Evolutionary conservation across 345 rosid species (phyloP).

Genomic region (Corchorus capsularis): DNA sequence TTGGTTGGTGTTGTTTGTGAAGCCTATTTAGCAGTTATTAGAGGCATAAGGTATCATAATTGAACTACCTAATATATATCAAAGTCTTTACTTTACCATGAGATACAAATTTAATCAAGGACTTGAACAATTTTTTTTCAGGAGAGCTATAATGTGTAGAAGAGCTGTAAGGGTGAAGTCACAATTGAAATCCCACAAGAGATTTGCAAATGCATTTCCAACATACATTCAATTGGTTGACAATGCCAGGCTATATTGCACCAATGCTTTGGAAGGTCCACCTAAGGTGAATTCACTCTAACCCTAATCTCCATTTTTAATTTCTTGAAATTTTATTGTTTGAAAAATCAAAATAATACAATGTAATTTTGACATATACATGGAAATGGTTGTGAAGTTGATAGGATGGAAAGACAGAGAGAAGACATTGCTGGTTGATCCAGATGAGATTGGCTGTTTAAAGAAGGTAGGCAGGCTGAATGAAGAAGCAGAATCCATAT

Average conservation of each 20-base stretch:
- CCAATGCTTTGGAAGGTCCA: conserved; percentile 77
- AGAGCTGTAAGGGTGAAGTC: conserved; percentile 91
- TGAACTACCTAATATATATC: no score
- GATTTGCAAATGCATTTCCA: conserved; percentile 80
- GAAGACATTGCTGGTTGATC: conserved; percentile 83
- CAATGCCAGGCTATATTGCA: conserved; percentile 78
- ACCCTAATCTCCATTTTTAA: not conserved
- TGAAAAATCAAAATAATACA: not conserved
- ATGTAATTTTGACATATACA: conserved; percentile 28
- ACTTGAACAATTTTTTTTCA: conserved; percentile 29
- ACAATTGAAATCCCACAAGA: conserved; percentile 85
- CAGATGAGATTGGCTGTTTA: conserved; percentile 75
- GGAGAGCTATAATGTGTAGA: conserved; percentile 90
- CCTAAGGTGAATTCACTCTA: conserved; percentile 56
- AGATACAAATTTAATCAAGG: conserved; percentile 4
- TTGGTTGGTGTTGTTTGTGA: conserved; percentile 94
- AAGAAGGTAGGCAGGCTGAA: conserved; percentile 64
- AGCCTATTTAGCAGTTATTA: conserved; percentile 84
- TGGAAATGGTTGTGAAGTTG: conserved; percentile 48
- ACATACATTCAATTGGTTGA: conserved; percentile 86
- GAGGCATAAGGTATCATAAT: conserved; percentile 77
- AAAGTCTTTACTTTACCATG: not conserved
- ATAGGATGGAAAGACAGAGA: conserved; percentile 98
- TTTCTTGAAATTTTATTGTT: not conserved
- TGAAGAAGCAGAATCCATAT: conserved; percentile 78